Base-by-base conservation (phyloP, 805 yeast species). In the Naumovozyma castellii region DNA sequence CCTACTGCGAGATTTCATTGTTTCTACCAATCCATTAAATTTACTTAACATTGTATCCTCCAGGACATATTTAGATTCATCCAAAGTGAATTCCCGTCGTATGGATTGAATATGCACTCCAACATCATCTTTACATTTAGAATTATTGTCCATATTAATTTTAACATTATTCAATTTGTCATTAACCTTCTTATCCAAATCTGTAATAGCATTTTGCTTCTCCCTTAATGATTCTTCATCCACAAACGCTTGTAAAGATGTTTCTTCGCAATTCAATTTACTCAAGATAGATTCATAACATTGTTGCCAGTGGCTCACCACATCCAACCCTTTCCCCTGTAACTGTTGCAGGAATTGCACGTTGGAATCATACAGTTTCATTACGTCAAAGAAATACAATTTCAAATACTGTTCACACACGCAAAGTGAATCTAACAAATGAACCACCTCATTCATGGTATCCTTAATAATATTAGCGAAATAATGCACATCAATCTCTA, bases 341-440 rank as follows among this genome's bases (percentile, higher is more conserved):
- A 76, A 53, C 19, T 69, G 51, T 38, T 58, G 59, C 22, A 66
- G 46, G 57, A 66, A 57, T 34, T 67, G 54, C 42, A 64, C 47
- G 16, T 66, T 59, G 12, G 63, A 54, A 39, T 61, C 54, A 50
- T 71, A 72, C 18, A 58, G 59, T 43, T 69, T 71, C 40, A 71
- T 74, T 2, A 71, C 68, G n/a, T 73, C 77, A 35, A 54, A 56
- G 22, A 72, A 65, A 51, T 72, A 75, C 32, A 67, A 61, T 18
- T 71, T 66, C 35, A 70, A 65, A 51, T 75, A 76, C 45, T 71
- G 73, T 40, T 67, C 64, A 3, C 75, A 68, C 13, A 71, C 66
- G 38, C 61, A 66, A 18, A 76, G 54, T 19, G 76, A 63, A 39
- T 66, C 66, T 50, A 76, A 67, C 17, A 75, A 62, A 4, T 56